Evolutionary conservation across 345 rosid species (phyloP), one percentile per base, ranked within the genome.

Genomic region (Eucalyptus lansdowneana): DNA sequence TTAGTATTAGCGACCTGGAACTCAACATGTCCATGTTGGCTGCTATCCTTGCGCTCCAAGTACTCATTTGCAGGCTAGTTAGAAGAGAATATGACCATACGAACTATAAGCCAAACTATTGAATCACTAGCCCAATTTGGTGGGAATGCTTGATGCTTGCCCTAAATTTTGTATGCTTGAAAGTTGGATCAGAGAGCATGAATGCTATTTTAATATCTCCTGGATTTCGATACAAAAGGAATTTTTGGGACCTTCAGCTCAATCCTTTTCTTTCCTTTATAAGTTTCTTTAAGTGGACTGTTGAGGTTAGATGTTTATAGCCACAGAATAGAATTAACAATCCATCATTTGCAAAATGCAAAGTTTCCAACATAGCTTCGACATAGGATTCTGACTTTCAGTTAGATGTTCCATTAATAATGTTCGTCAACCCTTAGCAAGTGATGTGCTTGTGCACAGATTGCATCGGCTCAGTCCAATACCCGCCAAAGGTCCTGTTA

Each of bases 171-270:
- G n/a, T 24, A 47, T 87, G 40, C 50, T 24, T 86, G 29, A 27
- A 89, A 92, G 96, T 91, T 92, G 89, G 94, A 93, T 86, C 91
- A 89, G 37, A 89, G 91, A 67, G 91, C 95, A n/a, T 89, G 88
- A 89, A 62, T 91, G 50, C 54, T 95, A 27, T 89, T 94, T 27
- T 93, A 94, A 90, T 86, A 89, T 86, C 89, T 94, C 50, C 94
- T 94, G 4, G 97, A 94, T 93, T 92, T 83, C 86, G 94, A 92
- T 56, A 88, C 93, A 11, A 88, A 90, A 56, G 88, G 88, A 87
- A 89, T 91, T 87, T 88, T 95, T 44, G 87, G 89, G 86, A 92
- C 89, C 65, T 89, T 89, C 89, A 87, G 91, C 69, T 62, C 31
- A 27, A 62, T 62, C 0, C 1, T 62, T 29, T 62, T 62, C 31